Conservation (phyloP, 192 early-diverging fungal genomes). For the Pilobolus umbonatus region DNA sequence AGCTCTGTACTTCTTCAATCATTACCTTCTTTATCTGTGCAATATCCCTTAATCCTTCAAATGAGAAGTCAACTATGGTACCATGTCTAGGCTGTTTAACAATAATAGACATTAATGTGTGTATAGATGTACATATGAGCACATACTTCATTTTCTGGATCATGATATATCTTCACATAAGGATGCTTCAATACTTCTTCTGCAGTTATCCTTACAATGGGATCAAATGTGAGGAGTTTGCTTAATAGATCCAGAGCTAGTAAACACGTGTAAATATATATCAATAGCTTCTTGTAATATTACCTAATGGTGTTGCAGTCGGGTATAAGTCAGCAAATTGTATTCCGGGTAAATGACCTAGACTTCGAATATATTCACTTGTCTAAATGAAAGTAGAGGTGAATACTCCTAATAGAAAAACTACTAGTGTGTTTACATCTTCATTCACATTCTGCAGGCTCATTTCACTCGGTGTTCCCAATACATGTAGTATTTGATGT, state of each 20-base stretch:
- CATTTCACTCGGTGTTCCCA: slow-evolving; percentile 93
- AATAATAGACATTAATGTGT: neutral
- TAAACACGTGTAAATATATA: neutral
- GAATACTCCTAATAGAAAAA: slow-evolving; percentile 61
- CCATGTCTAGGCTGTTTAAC: slow-evolving; percentile 50
- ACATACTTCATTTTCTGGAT: slow-evolving; percentile 30
- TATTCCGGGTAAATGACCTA: slow-evolving; percentile 73
- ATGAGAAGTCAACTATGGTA: slow-evolving; percentile 69
- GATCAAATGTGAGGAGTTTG: slow-evolving; percentile 83
- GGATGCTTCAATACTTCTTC: slow-evolving; percentile 90
- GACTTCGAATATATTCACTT: slow-evolving; percentile 78
- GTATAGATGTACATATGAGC: too few species aligned
- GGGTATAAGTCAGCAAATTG: slow-evolving; percentile 86
- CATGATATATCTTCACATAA: slow-evolving; percentile 65
- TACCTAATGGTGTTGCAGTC: slow-evolving; percentile 66
- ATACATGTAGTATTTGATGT: slow-evolving; percentile 87
- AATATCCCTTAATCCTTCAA: slow-evolving; percentile 63
- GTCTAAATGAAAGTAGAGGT: slow-evolving; percentile 47
- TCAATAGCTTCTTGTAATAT: slow-evolving; percentile 37
- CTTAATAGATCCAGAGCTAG: slow-evolving; percentile 66
- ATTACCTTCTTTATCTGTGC: slow-evolving; percentile 56
- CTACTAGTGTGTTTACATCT: slow-evolving; percentile 76
- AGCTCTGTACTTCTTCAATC: slow-evolving; percentile 19
- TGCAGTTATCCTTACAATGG: slow-evolving; percentile 80
- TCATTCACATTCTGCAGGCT: too few species aligned